Percentiles rank a stretch among this genome's conserved stretches.
phyloP scores from a whole-genome alignment of 2,329 filamentous ascomycete genomes.

The Talaromyces sp. region DNA sequence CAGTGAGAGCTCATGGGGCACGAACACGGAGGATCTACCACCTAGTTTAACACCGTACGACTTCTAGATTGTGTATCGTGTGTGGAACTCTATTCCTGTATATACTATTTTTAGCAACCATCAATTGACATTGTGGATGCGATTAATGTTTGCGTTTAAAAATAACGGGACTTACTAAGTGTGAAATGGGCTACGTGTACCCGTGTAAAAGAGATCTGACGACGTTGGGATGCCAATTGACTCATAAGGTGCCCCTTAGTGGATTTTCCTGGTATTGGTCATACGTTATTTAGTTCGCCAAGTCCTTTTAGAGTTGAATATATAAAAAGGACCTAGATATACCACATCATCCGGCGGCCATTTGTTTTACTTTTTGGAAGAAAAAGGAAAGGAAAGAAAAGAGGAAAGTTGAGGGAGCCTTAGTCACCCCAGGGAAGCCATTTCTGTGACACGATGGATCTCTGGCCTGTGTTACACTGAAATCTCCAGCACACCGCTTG shows the following conservation, averaged over 20 bases:
- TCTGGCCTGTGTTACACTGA: too few relatives aligned
- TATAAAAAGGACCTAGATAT: background rate
- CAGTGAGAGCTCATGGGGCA: conserved; percentile 64
- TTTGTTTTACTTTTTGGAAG: background rate
- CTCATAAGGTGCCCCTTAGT: too few relatives aligned
- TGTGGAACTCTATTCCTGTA: background rate
- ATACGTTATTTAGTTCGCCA: too few relatives aligned
- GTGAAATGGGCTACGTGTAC: background rate
- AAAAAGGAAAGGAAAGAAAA: background rate
- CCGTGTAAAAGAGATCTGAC: background rate
- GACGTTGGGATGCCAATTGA: too few relatives aligned
- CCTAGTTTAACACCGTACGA: conserved; percentile 41
- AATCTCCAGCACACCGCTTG: too few relatives aligned
- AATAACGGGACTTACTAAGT: background rate
- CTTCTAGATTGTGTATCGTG: background rate
- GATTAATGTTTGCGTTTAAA: background rate
- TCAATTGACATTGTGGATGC: background rate
- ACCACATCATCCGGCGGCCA: background rate
- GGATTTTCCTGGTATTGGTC: too few relatives aligned
- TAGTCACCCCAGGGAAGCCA: too few relatives aligned
- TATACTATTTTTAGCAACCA: background rate
- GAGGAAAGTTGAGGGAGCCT: too few relatives aligned
- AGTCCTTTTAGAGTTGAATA: too few relatives aligned
- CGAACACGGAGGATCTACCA: conserved; percentile 51
- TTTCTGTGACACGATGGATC: too few relatives aligned